Percentiles rank a stretch among this genome's conserved stretches.
These are phyloP conservation scores for Spinacia oleracea DNA, from an alignment of 179 eudicot species.

Conservation along the genomic window DNA sequence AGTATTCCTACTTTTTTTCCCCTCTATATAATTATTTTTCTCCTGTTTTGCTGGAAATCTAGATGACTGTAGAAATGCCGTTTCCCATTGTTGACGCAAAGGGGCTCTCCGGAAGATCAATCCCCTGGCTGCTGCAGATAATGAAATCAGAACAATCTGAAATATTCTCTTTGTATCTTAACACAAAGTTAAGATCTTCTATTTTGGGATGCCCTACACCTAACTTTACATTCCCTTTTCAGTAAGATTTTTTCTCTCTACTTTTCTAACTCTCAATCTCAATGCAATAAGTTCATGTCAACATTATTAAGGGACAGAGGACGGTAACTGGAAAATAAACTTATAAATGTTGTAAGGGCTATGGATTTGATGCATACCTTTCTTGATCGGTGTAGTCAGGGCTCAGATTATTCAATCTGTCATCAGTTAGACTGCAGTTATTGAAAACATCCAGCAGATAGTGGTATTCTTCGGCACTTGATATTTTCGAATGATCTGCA, in stretches of 20 bases:
- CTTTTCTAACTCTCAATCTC: not conserved
- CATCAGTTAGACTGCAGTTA: conserved; percentile 21
- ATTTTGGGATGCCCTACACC: not conserved
- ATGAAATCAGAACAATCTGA: not conserved
- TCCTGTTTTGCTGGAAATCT: conserved; percentile 13
- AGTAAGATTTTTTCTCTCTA: not conserved
- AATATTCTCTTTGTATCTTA: not conserved
- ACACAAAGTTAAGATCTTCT: not conserved
- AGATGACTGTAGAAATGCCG: conserved; percentile 34
- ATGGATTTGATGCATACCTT: conserved; percentile 27
- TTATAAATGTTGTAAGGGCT: not conserved
- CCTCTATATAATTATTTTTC: conserved; percentile 15
- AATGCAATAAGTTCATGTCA: not conserved
- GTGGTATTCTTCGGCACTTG: conserved; percentile 20
- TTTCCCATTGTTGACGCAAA: conserved; percentile 31
- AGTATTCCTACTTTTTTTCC: conserved; percentile 4
- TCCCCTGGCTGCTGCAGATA: conserved; percentile 30
- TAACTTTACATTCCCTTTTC: not conserved
- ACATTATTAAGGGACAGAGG: not conserved
- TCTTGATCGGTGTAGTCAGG: conserved; percentile 27
- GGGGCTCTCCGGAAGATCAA: conserved; percentile 40
- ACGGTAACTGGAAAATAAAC: not conserved
- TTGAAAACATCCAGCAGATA: conserved; percentile 23
- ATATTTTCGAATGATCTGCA: conserved; percentile 22
- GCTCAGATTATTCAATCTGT: conserved; percentile 21